Conservation (phyloP, 352 stramenopile species). For the Thalassiosira exigua region DNA sequence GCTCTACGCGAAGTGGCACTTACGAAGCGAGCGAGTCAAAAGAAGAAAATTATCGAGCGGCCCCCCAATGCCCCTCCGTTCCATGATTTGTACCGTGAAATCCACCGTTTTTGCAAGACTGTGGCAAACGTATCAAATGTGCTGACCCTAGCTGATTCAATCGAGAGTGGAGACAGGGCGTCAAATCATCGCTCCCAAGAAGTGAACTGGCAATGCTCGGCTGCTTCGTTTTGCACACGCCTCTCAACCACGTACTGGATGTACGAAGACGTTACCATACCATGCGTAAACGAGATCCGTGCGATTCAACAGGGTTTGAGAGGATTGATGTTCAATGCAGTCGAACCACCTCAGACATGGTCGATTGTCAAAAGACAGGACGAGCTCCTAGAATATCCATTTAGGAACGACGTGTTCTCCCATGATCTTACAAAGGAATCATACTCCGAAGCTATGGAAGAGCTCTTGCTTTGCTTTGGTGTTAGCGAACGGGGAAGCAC, state of each 20-base stretch:
- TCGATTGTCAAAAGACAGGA: conserved; percentile 57
- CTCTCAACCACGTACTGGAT: conserved; percentile 66
- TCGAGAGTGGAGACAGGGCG: conserved; percentile 37
- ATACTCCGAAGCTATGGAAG: conserved; percentile 37
- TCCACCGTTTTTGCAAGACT: conserved; percentile 84
- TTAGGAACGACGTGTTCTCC: conserved; percentile 15
- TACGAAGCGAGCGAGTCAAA: conserved; percentile 64
- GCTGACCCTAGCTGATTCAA: conserved; percentile 52
- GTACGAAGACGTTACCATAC: conserved; percentile 84
- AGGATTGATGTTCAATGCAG: conserved; percentile 41
- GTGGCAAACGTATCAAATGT: conserved; percentile 65
- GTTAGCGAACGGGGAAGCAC: conserved; percentile 11
- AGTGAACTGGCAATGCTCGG: conserved; percentile 77
- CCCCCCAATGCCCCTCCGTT: conserved; percentile 75
- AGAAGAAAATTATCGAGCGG: conserved; percentile 87
- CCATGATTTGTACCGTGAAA: conserved; percentile 86
- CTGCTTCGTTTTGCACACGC: conserved; percentile 69
- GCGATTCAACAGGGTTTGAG: conserved; percentile 72
- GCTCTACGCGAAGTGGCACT: conserved; percentile 25
- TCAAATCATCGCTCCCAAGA: conserved; percentile 47
- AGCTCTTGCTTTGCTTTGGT: conserved; percentile 56
- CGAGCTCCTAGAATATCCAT: conserved; percentile 57
- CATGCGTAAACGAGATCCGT: conserved; percentile 71
- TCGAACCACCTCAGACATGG: conserved; percentile 26
- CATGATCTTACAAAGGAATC: conserved; percentile 27